phyloP scores from a whole-genome alignment of 768 basidiomycete genomes.

The Lactifluus volemus region DNA sequence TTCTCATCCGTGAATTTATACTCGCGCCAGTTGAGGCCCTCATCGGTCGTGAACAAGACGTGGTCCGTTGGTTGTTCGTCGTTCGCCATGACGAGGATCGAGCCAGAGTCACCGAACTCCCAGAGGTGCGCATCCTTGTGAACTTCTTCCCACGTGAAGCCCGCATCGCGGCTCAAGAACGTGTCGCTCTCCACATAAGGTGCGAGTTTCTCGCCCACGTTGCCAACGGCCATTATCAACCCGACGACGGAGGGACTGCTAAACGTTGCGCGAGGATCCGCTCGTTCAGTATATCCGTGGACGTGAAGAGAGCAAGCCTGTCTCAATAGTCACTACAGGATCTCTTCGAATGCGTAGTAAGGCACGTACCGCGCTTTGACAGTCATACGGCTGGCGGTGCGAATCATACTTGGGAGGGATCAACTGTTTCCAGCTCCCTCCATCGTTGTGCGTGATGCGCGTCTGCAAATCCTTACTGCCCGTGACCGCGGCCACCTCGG shows the following conservation, averaged over 20 bases:
- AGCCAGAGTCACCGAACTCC: conserved; percentile 98
- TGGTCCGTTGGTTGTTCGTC: conserved; percentile 91
- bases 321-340: background rate
- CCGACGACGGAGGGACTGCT: conserved; percentile 90
- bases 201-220: conserved; percentile 78
- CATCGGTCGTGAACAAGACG: conserved; percentile 82
- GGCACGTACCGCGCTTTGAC: conserved; percentile 50
- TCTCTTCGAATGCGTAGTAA: background rate
- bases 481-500: conserved; percentile 60
- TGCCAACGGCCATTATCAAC: conserved; percentile 92
- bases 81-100: conserved; percentile 87
- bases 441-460: conserved; percentile 95
- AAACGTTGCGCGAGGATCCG: conserved; percentile 85
- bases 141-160: conserved; percentile 97
- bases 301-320: conserved; percentile 84
- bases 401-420: conserved; percentile 71
- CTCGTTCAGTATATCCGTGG: conserved; percentile 92
- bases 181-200: conserved; percentile 86
- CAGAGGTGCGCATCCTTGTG: conserved; percentile 97
- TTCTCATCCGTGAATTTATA: conserved; percentile 73
- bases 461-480: conserved; percentile 72
- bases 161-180: conserved; percentile 92
- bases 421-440: conserved; percentile 85
- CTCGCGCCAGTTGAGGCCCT: conserved; percentile 82
- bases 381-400: conserved; percentile 60